Base-by-base conservation (phyloP, 2,329 filamentous ascomycete genomes). In the Fusarium napiforme region DNA sequence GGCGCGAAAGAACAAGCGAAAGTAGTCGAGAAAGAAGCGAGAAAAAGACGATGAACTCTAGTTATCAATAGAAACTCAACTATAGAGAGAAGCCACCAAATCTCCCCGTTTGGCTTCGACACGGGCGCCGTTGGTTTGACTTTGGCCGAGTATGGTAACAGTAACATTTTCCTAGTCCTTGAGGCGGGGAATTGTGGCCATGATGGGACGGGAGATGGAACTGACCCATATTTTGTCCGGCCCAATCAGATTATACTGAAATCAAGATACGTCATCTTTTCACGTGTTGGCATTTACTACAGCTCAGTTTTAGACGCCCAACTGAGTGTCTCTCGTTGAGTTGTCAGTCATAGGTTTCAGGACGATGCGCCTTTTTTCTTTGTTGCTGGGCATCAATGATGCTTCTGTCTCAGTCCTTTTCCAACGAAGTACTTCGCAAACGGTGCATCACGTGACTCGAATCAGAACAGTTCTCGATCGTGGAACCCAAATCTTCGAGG, bases 161-260 rank as follows among this genome's bases (percentile, higher is more conserved):
- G 55, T 61, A 46, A 47, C 30, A 58, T 42, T 42, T 52, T 62
- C 58, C 64, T 69, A 59, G 64, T 50, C 67, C 23, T 64, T 59
- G 61, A 71, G 40, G 71, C 71, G 73, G 74, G 69, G 75, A 71
- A 62, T 46, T 63, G 49, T 64, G 53, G 47, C 46, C 52, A 32
- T 39, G 55, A 60, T 49, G 45, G 64, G 28, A 67, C 52, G 45
- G 32, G 52, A 67, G 30, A 67, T 67, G 55, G 49, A 30, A 23
- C 34, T 55, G 71, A 40, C 59, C 71, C 71, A 57, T 69, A 74
- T 65, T 73, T 74, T 52, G 58, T 71, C 71, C 59, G 71, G 36
- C 2, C 71, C 71, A 73, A 73, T 73, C 55, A 73, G 45, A 58
- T 60, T 59, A 65, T 49, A 69, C 57, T n/a, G 34, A 74, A 65